Evolutionary conservation across 257 asterid species (phyloP), one percentile per base, ranked within the genome.

Genomic region (Eucommia ulmoides): DNA sequence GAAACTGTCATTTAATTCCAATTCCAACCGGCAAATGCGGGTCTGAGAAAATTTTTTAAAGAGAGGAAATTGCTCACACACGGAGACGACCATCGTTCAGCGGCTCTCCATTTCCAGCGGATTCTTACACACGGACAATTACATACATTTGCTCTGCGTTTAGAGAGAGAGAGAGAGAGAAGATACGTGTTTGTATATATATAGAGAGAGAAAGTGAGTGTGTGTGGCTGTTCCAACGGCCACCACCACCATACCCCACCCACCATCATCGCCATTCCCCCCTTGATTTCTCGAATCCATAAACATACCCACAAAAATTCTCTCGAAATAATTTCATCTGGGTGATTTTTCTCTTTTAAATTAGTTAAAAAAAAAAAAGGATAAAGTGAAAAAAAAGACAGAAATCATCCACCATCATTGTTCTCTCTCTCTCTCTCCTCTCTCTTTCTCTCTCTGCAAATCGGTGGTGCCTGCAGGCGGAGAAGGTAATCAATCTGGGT

Each of bases 391-490:
- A 29, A 29, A 12, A 29, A 12, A 29, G 12, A 29, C 8, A 29
- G 38, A 29, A 29, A 29, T 29, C 38, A n/a, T n/a, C n/a, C n/a
- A n/a, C n/a, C 38, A 29, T 12, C 38, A 29, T 29, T 29, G 38
- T 29, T 69, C 82, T 59, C 53, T 66, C 22, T 60, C 38, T 15
- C 59, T 53, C 41, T 35, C 48, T 42, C 25, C 35, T 41, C n/a
- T 8, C 58, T 55, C 25, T 51, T 20, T 33, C n/a, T 4, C 22
- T 59, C 59, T 52, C 67, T 42, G n/a, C 5, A 16, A 42, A 55
- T 70, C 76, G 80, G 81, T 65, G 85, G 83, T 75, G 75, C 72
- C 70, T 68, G 84, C 86, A 65, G 89, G 48, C 48, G 21, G 1
- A 42, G 3, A 16, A 15, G 48, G 95, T 72, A 62, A 61, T 33